Evolutionary conservation across 805 yeast species (phyloP).

Genomic region (Myxozyma monticola): DNA sequence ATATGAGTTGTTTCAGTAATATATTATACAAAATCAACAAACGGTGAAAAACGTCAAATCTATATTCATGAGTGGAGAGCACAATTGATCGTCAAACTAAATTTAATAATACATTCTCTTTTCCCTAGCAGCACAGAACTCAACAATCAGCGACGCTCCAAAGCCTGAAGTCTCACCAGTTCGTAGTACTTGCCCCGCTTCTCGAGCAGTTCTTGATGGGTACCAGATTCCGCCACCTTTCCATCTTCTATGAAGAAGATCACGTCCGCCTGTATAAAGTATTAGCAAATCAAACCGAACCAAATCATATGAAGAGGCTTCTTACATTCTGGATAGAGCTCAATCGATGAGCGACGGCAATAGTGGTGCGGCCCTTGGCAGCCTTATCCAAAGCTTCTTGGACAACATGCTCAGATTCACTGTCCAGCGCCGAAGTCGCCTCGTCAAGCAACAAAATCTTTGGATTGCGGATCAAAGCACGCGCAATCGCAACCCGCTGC

Average conservation of each 20-base stretch:
- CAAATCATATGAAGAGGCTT: too few relatives aligned
- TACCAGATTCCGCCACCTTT: conserved; percentile 53
- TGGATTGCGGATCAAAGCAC: conserved; percentile 61
- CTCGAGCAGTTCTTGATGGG: conserved; percentile 45
- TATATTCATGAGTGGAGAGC: too few relatives aligned
- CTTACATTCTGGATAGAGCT: conserved; percentile 50
- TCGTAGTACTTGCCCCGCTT: conserved; percentile 43
- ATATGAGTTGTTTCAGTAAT: too few relatives aligned
- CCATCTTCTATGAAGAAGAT: conserved; percentile 58
- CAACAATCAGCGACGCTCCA: conserved; percentile 44
- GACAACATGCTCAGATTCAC: conserved; percentile 64
- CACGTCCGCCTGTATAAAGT: conserved; percentile 49
- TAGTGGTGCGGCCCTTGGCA: conserved; percentile 62
- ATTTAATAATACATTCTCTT: too few relatives aligned
- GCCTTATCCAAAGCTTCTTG: conserved; percentile 61
- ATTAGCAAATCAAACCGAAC: too few relatives aligned
- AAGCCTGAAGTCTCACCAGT: conserved; percentile 44
- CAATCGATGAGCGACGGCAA: conserved; percentile 76
- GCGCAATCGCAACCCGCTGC: conserved; percentile 63
- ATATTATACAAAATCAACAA: conserved; percentile 14
- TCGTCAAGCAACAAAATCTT: conserved; percentile 59
- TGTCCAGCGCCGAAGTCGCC: conserved; percentile 55
- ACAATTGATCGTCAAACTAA: too few relatives aligned
- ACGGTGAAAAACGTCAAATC: too few relatives aligned
- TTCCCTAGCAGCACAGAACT: too few relatives aligned